Conservation (phyloP, 140 eudicot genomes). For the Anethum foeniculum region DNA sequence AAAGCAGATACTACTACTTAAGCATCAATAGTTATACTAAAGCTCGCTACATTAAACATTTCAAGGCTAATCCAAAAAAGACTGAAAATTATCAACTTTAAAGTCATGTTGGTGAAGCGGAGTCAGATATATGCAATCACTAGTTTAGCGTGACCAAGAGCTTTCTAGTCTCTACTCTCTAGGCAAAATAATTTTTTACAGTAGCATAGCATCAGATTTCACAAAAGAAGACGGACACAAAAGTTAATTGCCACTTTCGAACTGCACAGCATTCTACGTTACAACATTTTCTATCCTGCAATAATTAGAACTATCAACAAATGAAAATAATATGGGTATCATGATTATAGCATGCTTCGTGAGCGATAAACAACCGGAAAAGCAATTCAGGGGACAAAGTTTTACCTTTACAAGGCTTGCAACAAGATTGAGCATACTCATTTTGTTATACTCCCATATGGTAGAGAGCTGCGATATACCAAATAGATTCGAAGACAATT, state of each 20-base stretch:
- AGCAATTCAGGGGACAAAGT: background rate
- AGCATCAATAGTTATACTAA: background rate
- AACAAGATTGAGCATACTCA: slow-evolving; percentile 86
- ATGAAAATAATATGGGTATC: background rate
- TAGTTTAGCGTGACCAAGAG: background rate
- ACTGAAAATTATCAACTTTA: background rate
- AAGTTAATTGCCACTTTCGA: background rate
- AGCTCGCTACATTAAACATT: background rate
- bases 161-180: background rate
- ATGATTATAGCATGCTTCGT: background rate
- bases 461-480: slow-evolving; percentile 53
- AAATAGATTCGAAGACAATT: slow-evolving; percentile 7
- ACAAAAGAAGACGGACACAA: background rate
- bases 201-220: background rate
- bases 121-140: background rate
- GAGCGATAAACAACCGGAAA: background rate
- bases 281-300: background rate
- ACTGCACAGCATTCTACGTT: background rate
- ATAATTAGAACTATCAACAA: background rate
- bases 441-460: slow-evolving; percentile 64
- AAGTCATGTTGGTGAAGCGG: background rate
- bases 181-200: background rate
- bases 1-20: too few species aligned
- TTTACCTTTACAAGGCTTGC: slow-evolving; percentile 82
- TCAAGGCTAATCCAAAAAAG: background rate